phyloP scores from a whole-genome alignment of 768 basidiomycete genomes.

The Crucibulum laeve region DNA sequence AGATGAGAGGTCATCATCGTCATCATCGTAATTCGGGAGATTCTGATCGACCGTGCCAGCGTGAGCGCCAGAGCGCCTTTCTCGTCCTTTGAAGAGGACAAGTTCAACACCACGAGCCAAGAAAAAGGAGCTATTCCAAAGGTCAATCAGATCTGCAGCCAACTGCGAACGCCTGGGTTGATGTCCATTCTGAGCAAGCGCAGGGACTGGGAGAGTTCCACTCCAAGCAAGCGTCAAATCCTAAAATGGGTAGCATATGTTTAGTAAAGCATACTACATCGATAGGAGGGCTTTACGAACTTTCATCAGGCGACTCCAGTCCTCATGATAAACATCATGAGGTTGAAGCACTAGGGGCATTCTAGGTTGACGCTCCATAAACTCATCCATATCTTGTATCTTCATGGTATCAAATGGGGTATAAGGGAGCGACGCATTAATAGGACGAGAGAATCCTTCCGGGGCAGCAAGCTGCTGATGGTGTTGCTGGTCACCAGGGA shows the following conservation, averaged over 20 bases:
- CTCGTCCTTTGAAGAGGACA: conserved; percentile 74
- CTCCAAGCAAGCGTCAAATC: conserved; percentile 75
- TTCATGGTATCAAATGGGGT: conserved; percentile 67
- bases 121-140: conserved; percentile 82
- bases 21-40: conserved; percentile 44
- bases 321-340: conserved; percentile 74
- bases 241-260: conserved; percentile 24
- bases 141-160: conserved; percentile 66
- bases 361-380: conserved; percentile 60
- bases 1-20: conserved; percentile 33
- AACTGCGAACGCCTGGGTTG: conserved; percentile 55
- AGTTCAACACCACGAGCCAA: conserved; percentile 70
- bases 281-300: conserved; percentile 33
- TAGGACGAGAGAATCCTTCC: conserved; percentile 70
- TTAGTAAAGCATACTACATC: neutral
- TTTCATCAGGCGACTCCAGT: conserved; percentile 79
- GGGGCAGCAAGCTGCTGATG: conserved; percentile 52
- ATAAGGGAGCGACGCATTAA: conserved; percentile 64
- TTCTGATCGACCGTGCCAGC: conserved; percentile 52
- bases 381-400: conserved; percentile 74
- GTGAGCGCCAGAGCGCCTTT: conserved; percentile 66
- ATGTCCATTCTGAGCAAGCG: conserved; percentile 39
- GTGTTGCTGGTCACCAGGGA: conserved; percentile 27
- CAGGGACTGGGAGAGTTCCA: conserved; percentile 66
- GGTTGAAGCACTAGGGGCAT: conserved; percentile 70